Evolutionary conservation across 345 rosid species (phyloP).

Genomic region (Laguncularia racemosa): DNA sequence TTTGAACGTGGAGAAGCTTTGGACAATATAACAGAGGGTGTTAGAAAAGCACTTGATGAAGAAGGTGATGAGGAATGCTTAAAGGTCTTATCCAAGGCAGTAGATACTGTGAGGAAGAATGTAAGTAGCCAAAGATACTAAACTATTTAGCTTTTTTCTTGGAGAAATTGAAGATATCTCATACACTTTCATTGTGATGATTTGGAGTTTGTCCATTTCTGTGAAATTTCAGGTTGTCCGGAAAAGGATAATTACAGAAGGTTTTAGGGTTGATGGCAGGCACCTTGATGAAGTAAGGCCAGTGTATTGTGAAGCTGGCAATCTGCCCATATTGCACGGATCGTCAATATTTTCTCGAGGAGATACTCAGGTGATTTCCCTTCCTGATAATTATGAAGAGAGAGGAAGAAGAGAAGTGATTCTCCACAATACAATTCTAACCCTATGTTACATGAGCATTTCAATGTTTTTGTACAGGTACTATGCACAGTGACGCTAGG

Average conservation of each 20-base stretch:
- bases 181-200: not conserved
- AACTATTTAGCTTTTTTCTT: not conserved
- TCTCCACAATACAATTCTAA: conserved; percentile 1
- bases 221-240: conserved; percentile 57
- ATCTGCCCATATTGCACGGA: conserved; percentile 72
- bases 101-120: conserved; percentile 88
- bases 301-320: conserved; percentile 63
- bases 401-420: not conserved
- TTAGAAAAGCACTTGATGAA: conserved; percentile 57
- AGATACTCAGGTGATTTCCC: conserved; percentile 67
- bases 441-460: conserved; percentile 4
- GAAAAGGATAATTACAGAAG: conserved; percentile 71
- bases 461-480: conserved; percentile 40
- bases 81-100: conserved; percentile 61
- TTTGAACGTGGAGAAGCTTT: conserved; percentile 97
- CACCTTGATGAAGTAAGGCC: conserved; percentile 82
- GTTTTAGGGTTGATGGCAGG: conserved; percentile 90
- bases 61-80: conserved; percentile 87
- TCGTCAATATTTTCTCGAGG: conserved; percentile 92
- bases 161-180: not conserved
- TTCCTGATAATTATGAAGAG: not conserved
- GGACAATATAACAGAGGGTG: conserved; percentile 71
- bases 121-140: conserved; percentile 20
- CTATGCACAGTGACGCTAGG: conserved; percentile 94
- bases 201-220: not conserved